These are phyloP conservation scores for Pythium phragmiticola DNA, from an alignment of 352 stramenopile genomes.

Conservation along the genomic window DNA sequence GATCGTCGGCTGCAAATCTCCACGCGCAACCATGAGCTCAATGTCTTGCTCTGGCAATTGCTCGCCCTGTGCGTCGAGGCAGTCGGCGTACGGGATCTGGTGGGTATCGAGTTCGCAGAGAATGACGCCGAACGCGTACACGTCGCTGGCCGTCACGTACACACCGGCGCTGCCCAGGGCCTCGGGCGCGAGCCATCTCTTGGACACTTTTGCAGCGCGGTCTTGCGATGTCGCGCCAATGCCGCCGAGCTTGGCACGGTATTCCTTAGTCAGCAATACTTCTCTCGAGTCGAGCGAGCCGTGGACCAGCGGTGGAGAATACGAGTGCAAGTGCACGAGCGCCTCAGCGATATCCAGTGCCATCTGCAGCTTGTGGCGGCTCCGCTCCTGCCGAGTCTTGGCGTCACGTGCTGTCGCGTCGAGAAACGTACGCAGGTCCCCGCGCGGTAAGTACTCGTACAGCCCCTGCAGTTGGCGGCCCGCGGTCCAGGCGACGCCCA, in stretches of 20 bases:
- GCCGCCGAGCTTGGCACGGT: constrained; percentile 29
- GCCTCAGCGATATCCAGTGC: constrained; percentile 32
- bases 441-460: constrained; percentile 30
- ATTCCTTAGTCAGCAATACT: constrained; percentile 28
- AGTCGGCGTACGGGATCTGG: constrained; percentile 25
- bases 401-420: constrained; percentile 20
- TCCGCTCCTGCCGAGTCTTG: constrained; percentile 23
- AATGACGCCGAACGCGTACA: constrained; percentile 30
- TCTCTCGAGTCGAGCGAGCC: constrained; percentile 30
- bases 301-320: constrained; percentile 27
- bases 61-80: constrained; percentile 10
- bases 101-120: constrained; percentile 28
- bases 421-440: constrained; percentile 30
- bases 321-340: constrained; percentile 34
- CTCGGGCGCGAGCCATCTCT: constrained; percentile 25
- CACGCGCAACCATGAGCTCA: constrained; percentile 12
- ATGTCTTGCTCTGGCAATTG: constrained; percentile 15
- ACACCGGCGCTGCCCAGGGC: constrained; percentile 7
- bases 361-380: constrained; percentile 29
- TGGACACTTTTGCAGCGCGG: constrained; percentile 15
- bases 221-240: constrained; percentile 23
- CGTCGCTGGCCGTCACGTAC: constrained; percentile 18
- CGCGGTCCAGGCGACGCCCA: constrained; percentile 25
- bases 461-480: constrained; percentile 17
- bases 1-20: constrained; percentile 24